Conservation (phyloP, 306 rosid species). For the Luffa acutangula region DNA sequence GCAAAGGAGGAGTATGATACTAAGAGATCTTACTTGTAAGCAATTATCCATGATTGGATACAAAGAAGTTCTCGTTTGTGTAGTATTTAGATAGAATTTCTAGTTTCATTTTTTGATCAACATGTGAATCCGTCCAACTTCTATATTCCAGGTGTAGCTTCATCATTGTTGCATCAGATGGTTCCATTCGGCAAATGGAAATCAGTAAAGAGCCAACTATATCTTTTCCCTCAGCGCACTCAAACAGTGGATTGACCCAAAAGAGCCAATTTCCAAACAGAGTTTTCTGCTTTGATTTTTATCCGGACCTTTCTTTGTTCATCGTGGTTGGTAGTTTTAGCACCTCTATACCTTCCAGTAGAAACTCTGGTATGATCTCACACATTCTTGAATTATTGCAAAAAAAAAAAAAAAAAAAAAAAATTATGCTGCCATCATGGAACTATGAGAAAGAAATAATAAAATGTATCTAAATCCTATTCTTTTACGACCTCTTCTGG, state of each 20-base stretch:
- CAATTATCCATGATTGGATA: slow-evolving; percentile 2
- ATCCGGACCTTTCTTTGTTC: slow-evolving; percentile 51
- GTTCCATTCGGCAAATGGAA: slow-evolving; percentile 69
- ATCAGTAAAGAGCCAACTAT: slow-evolving; percentile 50
- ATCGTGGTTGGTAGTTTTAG: slow-evolving; percentile 35
- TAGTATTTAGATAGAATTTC: neutral
- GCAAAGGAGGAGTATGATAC: slow-evolving; percentile 32
- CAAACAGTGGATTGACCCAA: slow-evolving; percentile 26
- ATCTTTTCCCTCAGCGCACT: slow-evolving; percentile 28
- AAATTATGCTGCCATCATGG: neutral
- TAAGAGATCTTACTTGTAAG: slow-evolving; percentile 53
- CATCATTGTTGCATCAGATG: slow-evolving; percentile 55
- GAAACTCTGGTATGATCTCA: slow-evolving; percentile 31
- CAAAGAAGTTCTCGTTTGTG: neutral
- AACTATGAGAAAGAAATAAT: neutral
- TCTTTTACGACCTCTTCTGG: neutral
- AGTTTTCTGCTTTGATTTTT: slow-evolving; percentile 46
- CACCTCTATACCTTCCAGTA: slow-evolving; percentile 25
- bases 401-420: too few relatives aligned
- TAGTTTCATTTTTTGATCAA: neutral
- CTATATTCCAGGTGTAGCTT: slow-evolving; percentile 62
- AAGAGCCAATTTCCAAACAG: slow-evolving; percentile 30
- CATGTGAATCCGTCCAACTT: neutral
- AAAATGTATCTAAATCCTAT: neutral
- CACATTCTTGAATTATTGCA: slow-evolving; percentile 11